phyloP scores from a whole-genome alignment of 2,329 filamentous ascomycete genomes.

The Cladosporium sp. region DNA sequence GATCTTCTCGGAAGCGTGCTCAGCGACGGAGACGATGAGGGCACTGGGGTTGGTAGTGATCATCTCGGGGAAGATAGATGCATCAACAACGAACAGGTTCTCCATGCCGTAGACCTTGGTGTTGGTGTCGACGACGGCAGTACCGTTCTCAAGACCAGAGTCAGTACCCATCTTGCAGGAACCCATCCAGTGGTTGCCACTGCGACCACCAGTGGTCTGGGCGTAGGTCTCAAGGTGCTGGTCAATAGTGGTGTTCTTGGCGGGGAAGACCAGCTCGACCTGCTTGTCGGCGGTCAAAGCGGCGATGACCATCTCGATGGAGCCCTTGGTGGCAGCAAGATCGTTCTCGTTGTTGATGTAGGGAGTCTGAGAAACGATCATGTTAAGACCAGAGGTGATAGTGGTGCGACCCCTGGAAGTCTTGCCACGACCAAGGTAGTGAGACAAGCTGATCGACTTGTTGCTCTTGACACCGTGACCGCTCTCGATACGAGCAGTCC shows the following conservation, averaged over 20 bases:
- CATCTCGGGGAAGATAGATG: slow-evolving; percentile 68
- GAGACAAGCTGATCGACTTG: slow-evolving; percentile 43
- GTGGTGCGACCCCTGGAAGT: slow-evolving; percentile 63
- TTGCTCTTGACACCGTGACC: slow-evolving; percentile 47
- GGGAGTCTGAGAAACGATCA: slow-evolving; percentile 60
- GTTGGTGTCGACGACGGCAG: slow-evolving; percentile 51
- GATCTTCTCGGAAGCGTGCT: slow-evolving; percentile 59
- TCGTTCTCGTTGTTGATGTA: slow-evolving; percentile 61
- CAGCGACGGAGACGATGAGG: slow-evolving; percentile 64
- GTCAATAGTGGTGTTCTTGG: slow-evolving; percentile 53
- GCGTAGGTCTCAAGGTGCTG: slow-evolving; percentile 54
- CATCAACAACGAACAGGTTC: slow-evolving; percentile 69
- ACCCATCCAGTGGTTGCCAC: slow-evolving; percentile 50
- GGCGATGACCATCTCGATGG: slow-evolving; percentile 61
- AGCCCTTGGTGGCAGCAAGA: slow-evolving; percentile 62
- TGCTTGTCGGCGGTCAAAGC: slow-evolving; percentile 55
- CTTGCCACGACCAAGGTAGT: slow-evolving; percentile 65
- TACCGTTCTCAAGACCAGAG: slow-evolving; percentile 43
- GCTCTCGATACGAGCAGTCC: slow-evolving; percentile 64
- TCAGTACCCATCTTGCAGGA: slow-evolving; percentile 44
- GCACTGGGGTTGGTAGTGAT: slow-evolving; percentile 68
- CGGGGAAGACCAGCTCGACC: slow-evolving; percentile 59
- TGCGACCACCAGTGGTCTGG: slow-evolving; percentile 40
- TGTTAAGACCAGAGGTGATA: slow-evolving; percentile 59
- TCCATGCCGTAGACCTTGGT: slow-evolving; percentile 61